phyloP scores from a whole-genome alignment of 2,329 filamentous ascomycete species.

The Colletotrichum lindemuthianum region DNA sequence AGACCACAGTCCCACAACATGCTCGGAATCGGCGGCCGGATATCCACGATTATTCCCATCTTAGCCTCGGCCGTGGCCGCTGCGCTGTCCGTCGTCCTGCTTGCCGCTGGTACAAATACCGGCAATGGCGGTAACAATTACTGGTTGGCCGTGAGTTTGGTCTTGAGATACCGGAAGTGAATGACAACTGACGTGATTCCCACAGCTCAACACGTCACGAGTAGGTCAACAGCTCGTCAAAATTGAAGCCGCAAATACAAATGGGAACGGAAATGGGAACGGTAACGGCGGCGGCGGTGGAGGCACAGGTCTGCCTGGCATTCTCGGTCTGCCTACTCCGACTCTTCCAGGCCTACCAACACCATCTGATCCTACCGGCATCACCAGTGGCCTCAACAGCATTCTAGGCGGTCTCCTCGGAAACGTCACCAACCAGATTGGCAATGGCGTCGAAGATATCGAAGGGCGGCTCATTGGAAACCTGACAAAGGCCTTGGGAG shows the following conservation, averaged over 20 bases:
- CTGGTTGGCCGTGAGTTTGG: conserved; percentile 28
- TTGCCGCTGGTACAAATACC: conserved; percentile 27
- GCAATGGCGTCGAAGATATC: conserved; percentile 37
- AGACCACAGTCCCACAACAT: not conserved
- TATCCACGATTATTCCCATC: conserved; percentile 29
- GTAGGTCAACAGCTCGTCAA: conserved; percentile 36
- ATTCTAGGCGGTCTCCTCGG: conserved; percentile 35
- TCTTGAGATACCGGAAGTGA: rapidly evolving
- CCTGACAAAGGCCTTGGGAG: conserved; percentile 36
- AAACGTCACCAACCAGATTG: conserved; percentile 36
- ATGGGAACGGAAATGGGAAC: conserved; percentile 20
- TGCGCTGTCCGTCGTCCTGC: conserved; percentile 48
- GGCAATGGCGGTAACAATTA: conserved; percentile 22
- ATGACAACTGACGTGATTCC: not conserved
- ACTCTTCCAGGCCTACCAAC: not conserved
- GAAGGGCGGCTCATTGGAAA: conserved; percentile 39
- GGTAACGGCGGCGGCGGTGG: conserved; percentile 13
- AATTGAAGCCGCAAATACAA: conserved; percentile 27
- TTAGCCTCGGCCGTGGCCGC: conserved; percentile 37
- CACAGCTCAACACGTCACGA: conserved; percentile 37
- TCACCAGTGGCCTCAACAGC: conserved; percentile 28
- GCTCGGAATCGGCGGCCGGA: conserved; percentile 29
- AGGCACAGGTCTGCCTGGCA: not conserved
- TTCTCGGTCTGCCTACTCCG: conserved; percentile 16
- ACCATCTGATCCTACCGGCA: conserved; percentile 22